These are phyloP conservation scores for Sporothrix variecibatus DNA, from an alignment of 2,329 filamentous ascomycete species.

Conservation along the genomic window DNA sequence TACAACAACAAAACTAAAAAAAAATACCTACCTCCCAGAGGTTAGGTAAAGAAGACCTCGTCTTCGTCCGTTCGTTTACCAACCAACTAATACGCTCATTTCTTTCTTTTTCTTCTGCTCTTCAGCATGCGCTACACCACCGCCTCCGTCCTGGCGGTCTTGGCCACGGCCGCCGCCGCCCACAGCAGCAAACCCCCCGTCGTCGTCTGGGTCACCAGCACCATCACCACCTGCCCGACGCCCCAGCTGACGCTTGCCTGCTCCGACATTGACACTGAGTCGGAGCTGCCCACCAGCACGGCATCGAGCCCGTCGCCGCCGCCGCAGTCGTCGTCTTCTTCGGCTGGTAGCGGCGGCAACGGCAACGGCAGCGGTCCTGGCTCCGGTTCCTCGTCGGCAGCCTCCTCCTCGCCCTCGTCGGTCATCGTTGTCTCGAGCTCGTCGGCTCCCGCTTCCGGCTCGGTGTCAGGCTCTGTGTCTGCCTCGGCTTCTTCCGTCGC, in stretches of 20 bases:
- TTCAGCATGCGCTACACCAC: background rate
- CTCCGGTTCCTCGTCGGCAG: background rate
- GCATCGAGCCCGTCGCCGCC: background rate
- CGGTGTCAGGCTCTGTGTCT: background rate
- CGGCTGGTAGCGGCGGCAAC: background rate
- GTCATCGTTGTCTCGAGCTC: background rate
- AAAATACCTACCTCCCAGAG: conserved; percentile 5
- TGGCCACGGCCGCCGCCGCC: background rate
- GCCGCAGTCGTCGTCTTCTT: background rate
- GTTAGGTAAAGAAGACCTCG: background rate
- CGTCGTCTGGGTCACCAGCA: conserved; percentile 25
- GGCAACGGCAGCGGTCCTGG: background rate
- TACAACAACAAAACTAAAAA: background rate
- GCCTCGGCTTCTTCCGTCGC: background rate
- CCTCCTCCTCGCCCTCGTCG: background rate
- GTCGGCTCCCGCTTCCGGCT: background rate
- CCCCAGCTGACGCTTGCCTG: conserved; percentile 7
- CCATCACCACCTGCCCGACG: conserved; percentile 23
- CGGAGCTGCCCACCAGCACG: background rate
- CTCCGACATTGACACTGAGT: background rate
- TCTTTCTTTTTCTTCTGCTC: conserved; percentile 18
- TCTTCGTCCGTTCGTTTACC: background rate
- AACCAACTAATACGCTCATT: background rate
- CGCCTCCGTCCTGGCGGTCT: background rate
- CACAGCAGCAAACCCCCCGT: background rate